Base-by-base conservation (phyloP, 352 stramenopile species). In the Globisporangium lucens region DNA sequence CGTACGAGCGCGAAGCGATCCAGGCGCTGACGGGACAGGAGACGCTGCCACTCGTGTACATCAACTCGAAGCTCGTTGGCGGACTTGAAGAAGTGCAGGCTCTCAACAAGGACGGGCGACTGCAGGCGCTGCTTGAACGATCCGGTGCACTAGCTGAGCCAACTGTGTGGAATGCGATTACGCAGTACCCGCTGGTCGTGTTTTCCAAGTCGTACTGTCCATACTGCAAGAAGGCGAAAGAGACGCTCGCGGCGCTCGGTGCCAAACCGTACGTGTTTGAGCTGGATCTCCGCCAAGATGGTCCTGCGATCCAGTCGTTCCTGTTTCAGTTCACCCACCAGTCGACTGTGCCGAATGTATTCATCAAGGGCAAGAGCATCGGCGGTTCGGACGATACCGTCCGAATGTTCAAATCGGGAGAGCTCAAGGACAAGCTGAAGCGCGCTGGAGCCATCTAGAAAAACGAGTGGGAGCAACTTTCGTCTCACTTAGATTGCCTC, bases 301-400 rank as follows among this genome's bases (percentile, higher is more conserved):
- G 97, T 61, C 65, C 65, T 13, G 87, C 89, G 29, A 97, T 99
- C 68, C 94, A 99, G 78, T 74, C 76, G 46, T 97, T 92, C 61
- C 78, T 99, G 35, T 80, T 93, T 60, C 72, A 89, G 33, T 81
- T 99, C 61, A 99, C 96, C 41, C 94, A 91, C 63, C 96, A 98
- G 68, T 88, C 88, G 61, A 99, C 96, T 3, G 97, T 99, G 49
- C 97, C 98, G 0, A 99, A 99, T 74, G 95, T 99, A 41, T 99
- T 99, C 76, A 94, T 99, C 59, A 94, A 93, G 63, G 93, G 93
- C 62, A 91, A 98, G 68, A 97, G 94, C 77, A 85, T 99, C 59
- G 97, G 97, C 65, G 97, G 97, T 49, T 94, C 97, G 66, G 96
- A 99, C 77, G 90, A 98, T 63, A 98, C 93, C 5, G 86, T 98